These are phyloP conservation scores for Phytophthora sojae DNA, from an alignment of 352 stramenopile species.

Conservation along the genomic window DNA sequence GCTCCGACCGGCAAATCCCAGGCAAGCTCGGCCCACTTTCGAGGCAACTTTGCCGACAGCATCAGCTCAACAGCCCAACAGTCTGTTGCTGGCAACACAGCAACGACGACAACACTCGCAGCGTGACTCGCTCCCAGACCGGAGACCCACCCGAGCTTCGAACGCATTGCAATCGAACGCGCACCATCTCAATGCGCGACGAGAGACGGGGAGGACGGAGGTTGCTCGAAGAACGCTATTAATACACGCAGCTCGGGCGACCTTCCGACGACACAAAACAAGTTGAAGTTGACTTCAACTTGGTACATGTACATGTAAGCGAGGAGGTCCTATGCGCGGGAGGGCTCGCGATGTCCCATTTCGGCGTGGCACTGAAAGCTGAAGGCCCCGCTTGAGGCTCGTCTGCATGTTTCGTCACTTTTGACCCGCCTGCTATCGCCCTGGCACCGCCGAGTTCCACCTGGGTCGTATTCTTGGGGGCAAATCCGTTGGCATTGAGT, in stretches of 20 bases:
- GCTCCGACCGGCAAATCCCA: neutral
- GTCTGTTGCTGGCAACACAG: too few species aligned
- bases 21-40: neutral
- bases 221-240: neutral
- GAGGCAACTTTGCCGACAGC: too few species aligned
- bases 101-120: neutral
- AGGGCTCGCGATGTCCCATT: neutral
- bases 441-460: neutral
- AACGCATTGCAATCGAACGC: slow-evolving; percentile 15
- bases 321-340: too few species aligned
- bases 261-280: neutral
- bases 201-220: neutral
- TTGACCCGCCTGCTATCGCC: neutral
- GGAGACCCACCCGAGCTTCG: too few species aligned
- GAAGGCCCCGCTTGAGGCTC: neutral
- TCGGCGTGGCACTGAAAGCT: neutral
- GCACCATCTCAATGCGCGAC: slow-evolving; percentile 25
- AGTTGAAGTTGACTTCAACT: slow-evolving; percentile 3
- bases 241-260: neutral
- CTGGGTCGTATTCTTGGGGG: neutral
- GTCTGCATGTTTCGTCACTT: slow-evolving; percentile 2
- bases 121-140: slow-evolving; percentile 1
- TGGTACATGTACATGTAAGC: too few species aligned
- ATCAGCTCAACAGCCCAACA: too few species aligned
- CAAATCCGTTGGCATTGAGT: neutral